Evolutionary conservation across 2,329 filamentous ascomycete species (phyloP).

Genomic region (Nannizzia gypsea): DNA sequence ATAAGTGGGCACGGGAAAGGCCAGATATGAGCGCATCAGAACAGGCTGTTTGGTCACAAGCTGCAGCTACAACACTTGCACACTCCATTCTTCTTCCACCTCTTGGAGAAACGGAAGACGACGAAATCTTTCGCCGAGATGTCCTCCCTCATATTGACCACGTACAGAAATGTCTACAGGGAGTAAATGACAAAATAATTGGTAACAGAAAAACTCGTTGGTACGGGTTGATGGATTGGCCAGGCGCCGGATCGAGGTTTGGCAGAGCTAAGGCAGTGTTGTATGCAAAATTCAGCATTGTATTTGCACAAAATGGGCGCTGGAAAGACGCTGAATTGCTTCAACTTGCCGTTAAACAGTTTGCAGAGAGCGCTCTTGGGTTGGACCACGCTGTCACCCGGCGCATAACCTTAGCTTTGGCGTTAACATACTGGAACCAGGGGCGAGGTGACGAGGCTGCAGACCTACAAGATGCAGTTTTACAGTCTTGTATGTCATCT

Average conservation of each 20-base stretch:
- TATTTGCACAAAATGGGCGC: conserved; percentile 6
- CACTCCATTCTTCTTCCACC: conserved; percentile 11
- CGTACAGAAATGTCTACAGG: conserved; percentile 9
- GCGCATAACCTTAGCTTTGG: conserved; percentile 13
- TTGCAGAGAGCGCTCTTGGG: conserved; percentile 7
- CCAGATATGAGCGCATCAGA: conserved; percentile 14
- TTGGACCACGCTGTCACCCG: conserved; percentile 7
- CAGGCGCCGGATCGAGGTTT: background rate
- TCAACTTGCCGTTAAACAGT: conserved; percentile 8
- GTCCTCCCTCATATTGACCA: conserved; percentile 18
- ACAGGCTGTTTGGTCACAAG: conserved; percentile 10
- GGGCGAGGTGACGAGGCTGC: conserved; percentile 13
- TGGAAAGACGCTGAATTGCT: conserved; percentile 10
- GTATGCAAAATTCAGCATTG: conserved; percentile 9
- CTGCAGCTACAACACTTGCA: conserved; percentile 13
- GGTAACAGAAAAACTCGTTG: background rate
- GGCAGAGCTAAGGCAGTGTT: background rate
- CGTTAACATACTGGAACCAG: conserved; percentile 10
- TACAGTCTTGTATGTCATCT: conserved; percentile 8
- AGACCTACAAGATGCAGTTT: conserved; percentile 12
- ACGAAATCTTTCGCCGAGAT: conserved; percentile 16
- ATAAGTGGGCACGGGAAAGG: conserved; percentile 23
- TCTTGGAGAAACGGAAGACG: conserved; percentile 8
- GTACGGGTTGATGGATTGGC: conserved; percentile 4
- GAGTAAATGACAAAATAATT: background rate